Percentiles rank a stretch among this genome's conserved stretches.
phyloP scores from a whole-genome alignment of 257 asterid genomes.

The Ilex asprella region DNA sequence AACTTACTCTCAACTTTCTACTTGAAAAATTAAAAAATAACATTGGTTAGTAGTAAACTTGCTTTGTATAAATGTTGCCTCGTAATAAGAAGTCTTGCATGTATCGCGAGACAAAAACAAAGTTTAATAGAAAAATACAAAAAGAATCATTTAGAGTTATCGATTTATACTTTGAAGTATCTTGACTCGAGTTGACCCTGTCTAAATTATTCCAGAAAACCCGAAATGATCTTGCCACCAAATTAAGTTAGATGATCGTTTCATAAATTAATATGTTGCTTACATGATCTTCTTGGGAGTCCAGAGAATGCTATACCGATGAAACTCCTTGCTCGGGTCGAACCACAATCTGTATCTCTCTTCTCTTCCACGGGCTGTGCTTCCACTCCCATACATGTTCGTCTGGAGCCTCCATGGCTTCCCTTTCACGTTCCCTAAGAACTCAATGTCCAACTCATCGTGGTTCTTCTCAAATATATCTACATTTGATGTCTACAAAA shows the following conservation, averaged over 20 bases:
- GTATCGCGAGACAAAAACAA: too few relatives aligned
- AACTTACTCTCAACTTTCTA: too few relatives aligned
- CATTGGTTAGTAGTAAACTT: too few relatives aligned
- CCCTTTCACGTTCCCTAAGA: conserved; percentile 69
- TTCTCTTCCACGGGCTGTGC: conserved; percentile 81
- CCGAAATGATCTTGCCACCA: not conserved
- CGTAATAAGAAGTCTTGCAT: not conserved
- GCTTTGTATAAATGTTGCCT: too few relatives aligned
- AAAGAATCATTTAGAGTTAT: too few relatives aligned
- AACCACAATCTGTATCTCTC: conserved; percentile 90
- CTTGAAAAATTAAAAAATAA: too few relatives aligned
- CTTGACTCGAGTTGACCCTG: too few relatives aligned
- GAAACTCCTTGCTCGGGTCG: conserved; percentile 72
- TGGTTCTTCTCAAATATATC: conserved; percentile 90
- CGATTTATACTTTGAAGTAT: too few relatives aligned
- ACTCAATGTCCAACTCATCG: conserved; percentile 87
- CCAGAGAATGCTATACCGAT: conserved; percentile 87
- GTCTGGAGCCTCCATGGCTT: conserved; percentile 92
- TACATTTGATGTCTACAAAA: conserved; percentile 65
- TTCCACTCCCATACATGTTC: conserved; percentile 83
- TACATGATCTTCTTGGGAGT: conserved; percentile 66
- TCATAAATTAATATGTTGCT: not conserved
- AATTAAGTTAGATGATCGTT: too few relatives aligned
- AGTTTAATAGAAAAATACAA: too few relatives aligned
- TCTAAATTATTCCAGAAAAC: too few relatives aligned